phyloP scores from a whole-genome alignment of 1,284 basidiomycete species.

The Veloboletus limbatus region DNA sequence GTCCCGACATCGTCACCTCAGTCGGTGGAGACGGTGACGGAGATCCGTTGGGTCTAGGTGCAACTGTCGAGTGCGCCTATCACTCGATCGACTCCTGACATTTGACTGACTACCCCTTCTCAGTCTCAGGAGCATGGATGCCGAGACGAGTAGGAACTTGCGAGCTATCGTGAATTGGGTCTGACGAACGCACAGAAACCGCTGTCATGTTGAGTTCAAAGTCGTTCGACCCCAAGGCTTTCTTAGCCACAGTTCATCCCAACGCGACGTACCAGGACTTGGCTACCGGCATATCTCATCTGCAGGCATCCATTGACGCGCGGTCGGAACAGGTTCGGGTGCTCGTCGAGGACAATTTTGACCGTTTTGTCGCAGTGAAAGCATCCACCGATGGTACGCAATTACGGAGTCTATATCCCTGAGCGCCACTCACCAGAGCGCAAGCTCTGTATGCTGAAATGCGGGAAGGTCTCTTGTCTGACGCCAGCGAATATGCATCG shows the following conservation, averaged over 20 bases:
- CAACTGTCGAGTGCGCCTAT: constrained; percentile 54
- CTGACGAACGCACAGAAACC: constrained; percentile 52
- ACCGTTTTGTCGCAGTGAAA: constrained; percentile 97
- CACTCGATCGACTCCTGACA: constrained; percentile 4
- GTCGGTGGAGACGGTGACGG: constrained; percentile 54
- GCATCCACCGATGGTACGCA: constrained; percentile 87
- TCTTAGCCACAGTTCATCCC: constrained; percentile 90
- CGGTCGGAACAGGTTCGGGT: constrained; percentile 92
- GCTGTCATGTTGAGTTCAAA: constrained; percentile 86
- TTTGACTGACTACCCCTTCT: constrained; percentile 1
- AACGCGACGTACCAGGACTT: constrained; percentile 96
- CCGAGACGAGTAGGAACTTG: constrained; percentile 58
- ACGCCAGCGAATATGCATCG: constrained; percentile 80
- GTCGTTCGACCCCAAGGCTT: constrained; percentile 93
- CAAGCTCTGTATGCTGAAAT: constrained; percentile 90
- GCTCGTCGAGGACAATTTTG: constrained; percentile 97
- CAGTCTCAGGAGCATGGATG: constrained; percentile 66
- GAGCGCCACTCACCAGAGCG: constrained; percentile 7
- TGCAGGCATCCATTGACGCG: constrained; percentile 78
- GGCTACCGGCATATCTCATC: constrained; percentile 66
- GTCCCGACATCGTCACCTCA: constrained; percentile 58
- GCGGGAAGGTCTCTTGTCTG: constrained; percentile 82
- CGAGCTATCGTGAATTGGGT: constrained; percentile 1
- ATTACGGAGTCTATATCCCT: not conserved
- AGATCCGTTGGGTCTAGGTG: constrained; percentile 69